These are phyloP conservation scores for Chrysopogon serrulatus DNA, from an alignment of 176 grass and related monocot species.

Conservation along the genomic window DNA sequence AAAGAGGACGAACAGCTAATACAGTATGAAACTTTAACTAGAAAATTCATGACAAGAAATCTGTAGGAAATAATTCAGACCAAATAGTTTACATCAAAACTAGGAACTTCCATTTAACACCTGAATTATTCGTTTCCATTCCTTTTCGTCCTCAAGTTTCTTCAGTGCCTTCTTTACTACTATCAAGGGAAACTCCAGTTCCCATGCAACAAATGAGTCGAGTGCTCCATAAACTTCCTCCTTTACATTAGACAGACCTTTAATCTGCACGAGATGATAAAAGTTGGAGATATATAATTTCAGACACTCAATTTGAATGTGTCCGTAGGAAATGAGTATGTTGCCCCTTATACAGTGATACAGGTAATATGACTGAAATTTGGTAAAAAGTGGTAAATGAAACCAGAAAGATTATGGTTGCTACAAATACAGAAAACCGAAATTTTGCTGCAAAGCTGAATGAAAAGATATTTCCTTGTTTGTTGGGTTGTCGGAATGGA, in stretches of 20 bases:
- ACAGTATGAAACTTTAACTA: neutral
- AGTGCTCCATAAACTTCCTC: conserved; percentile 94
- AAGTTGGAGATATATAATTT: neutral
- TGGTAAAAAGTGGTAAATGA: neutral
- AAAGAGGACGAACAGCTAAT: neutral
- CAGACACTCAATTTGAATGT: neutral
- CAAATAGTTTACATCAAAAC: neutral
- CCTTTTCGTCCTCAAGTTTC: conserved; percentile 80
- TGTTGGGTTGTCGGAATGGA: neutral
- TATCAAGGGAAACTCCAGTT: conserved; percentile 95
- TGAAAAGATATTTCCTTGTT: neutral
- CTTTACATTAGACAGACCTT: conserved; percentile 91
- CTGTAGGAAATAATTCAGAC: neutral
- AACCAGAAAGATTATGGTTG: neutral
- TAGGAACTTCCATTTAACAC: conserved; percentile 25
- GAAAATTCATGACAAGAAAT: neutral
- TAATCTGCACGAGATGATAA: conserved; percentile 50
- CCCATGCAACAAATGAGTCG: conserved; percentile 98
- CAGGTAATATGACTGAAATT: neutral
- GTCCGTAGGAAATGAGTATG: neutral
- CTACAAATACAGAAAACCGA: neutral
- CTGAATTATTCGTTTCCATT: conserved; percentile 99
- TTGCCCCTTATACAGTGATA: neutral
- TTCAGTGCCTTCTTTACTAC: conserved; percentile 92
- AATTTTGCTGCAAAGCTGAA: neutral